Base-by-base conservation (phyloP, 345 rosid genomes). In the Brassica cretica region DNA sequence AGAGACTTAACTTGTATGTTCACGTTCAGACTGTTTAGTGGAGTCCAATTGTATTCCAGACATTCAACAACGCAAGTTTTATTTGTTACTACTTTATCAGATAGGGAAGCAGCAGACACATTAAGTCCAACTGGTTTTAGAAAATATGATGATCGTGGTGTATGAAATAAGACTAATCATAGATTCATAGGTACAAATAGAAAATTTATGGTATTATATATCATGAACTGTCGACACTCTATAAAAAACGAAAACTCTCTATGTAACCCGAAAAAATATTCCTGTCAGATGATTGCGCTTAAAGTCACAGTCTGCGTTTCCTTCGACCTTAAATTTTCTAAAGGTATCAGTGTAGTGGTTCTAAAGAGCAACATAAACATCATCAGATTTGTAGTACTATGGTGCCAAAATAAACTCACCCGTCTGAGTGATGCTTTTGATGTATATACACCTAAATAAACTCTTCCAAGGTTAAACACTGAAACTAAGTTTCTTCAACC, bases 361-460 rank as follows among this genome's bases (percentile, higher is more conserved):
- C 61, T 62, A 63, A 63, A 27, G 19, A 14, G 29, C 0, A 33
- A 73, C 61, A 44, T 16, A 10, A 63, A 1, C 14, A 2, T 4
- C 30, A 16, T 18, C 1, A 6, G 1, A 0, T 18, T 6, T 3
- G 53, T 21, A 3, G 30, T 0, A 1, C n/a, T 10, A 46, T 0
- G 76, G 62, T 29, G 46, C 70, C 39, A 64, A 73, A 73, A 73
- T 64, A 64, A 64, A 4, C 63, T 73, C 64, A 18, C 64, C 70
- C 49, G 3, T 29, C 5, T 2, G 70, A 11, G 62, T 73, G 33
- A 9, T 18, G 69, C 69, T 68, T 72, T 1, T 25, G 15, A 71
- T 15, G 8, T 3, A 3, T 18, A 46, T 14, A 12, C 14, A 12
- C 14, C 4, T 14, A 46, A 46, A 46, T 46, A 6, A 70, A 3